Evolutionary conservation across 441 rosid species (phyloP), one percentile per base, ranked within the genome.

Genomic region (Erodium texanum): DNA sequence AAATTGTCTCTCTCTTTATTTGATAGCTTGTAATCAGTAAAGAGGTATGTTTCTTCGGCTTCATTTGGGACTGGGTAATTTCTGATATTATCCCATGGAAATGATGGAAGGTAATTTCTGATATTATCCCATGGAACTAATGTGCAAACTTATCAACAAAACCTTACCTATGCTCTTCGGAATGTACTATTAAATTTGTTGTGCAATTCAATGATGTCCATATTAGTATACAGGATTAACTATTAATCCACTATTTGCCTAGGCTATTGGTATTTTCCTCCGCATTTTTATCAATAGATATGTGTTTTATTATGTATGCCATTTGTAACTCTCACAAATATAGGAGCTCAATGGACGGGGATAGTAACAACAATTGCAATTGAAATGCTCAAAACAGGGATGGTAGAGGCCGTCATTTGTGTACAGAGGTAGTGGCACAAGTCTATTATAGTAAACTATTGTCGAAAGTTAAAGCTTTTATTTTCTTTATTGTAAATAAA

Each of bases 341-440:
- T 79, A 93, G 98, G 98, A 76, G 98, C 97, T 66, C 98, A 93
- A 68, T 93, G 98, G 98, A 93, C 97, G 3, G 98, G 98, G 22
- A 85, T 93, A 72, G 97, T 93, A 36, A 93, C 98, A 62, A 87
- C 94, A 24, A 90, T 90, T 70, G 97, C 98, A 52, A 80, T 88
- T 69, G 97, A 93, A 83, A 93, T 90, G 98, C 83, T 93, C 66
- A 87, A 85, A 81, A 66, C 93, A 19, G 88, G 82, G 71, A 81
- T 88, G 87, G 97, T 93, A 67, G 98, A 93, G 70, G 97, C 97
- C 69, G 98, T 90, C 71, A 76, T 93, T 68, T 93, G 98, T 83
- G 97, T 93, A 54, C 97, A 93, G 80, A 93, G 98, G 98, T 91
- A 80, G 65, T 65, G 22, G 64, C 32, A 63, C 16, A 43, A 32